Evolutionary conservation across 805 yeast species (phyloP), one percentile per base, ranked within the genome.

Genomic region (Groenewaldozyma tartarivorans): DNA sequence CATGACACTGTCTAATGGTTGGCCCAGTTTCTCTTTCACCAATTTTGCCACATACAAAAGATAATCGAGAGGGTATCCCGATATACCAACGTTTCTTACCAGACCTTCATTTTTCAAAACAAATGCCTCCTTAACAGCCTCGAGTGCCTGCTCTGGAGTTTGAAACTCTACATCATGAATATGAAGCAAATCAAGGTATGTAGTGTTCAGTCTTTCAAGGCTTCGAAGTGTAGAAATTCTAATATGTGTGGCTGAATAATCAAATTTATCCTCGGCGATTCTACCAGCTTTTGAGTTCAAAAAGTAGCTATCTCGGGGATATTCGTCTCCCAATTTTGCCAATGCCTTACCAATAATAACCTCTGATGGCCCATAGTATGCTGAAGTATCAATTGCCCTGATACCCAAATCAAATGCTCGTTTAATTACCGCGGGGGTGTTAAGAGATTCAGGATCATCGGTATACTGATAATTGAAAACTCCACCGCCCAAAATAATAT

Each of bases 361-460:
- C 54, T 88, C 97, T 4, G 94, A 82, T 0, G 85, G 85, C 0
- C 96, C 96, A 56, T 88, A 88, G 62, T 84, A 87, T 3, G 96
- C 96, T 0, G 96, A 83, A 0, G 96, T 86, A 55, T 88, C 96
- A 29, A 88, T 67, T 1, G 94, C 92, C 35, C 69, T 71, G 45
- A 85, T 64, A 0, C 96, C 96, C 20, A 67, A 55, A 17, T 65
- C 61, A 51, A 88, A 79, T 0, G 88, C 92, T 11, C 58, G 52
- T 36, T 63, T 55, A 17, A 88, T 49, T 38, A 88, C 71, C 0
- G 73, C 76, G 7, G 61, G 64, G 7, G 78, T 68, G 1, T 85
- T 81, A 33, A 84, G 49, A 0, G 63, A 52, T 27, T 67, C 65
- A 1, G 95, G 95, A 51, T 82, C 72, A 7, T 68, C 75, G 46